A percentile compares a stretch with the other conserved stretches of the same genome.
These are phyloP conservation scores for Globisporangium apiculatum DNA, from an alignment of 352 stramenopile genomes.

Conservation along the genomic window DNA sequence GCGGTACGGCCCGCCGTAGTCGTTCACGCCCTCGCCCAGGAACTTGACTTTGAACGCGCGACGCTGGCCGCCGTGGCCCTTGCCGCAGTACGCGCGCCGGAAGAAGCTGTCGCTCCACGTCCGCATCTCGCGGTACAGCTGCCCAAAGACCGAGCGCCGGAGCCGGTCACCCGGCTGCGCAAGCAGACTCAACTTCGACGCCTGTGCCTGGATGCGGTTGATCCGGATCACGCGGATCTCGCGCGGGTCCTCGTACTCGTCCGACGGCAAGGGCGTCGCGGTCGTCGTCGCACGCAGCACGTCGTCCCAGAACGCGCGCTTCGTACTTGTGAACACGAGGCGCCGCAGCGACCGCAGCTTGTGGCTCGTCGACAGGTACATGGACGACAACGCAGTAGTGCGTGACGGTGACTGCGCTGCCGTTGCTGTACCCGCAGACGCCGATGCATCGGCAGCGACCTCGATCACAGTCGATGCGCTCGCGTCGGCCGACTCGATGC, in stretches of 20 bases:
- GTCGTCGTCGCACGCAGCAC: constrained; percentile 94
- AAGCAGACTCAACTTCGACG: constrained; percentile 81
- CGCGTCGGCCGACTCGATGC: constrained; percentile 53
- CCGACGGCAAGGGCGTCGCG: constrained; percentile 93
- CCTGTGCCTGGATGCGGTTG: constrained; percentile 93
- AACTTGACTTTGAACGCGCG: constrained; percentile 99
- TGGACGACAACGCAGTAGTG: neutral
- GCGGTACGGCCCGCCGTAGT: constrained; percentile 98
- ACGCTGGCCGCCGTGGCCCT: constrained; percentile 96
- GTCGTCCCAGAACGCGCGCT: constrained; percentile 91
- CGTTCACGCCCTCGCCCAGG: constrained; percentile 97
- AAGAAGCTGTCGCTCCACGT: constrained; percentile 93
- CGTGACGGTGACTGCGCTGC: neutral
- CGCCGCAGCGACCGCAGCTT: constrained; percentile 70
- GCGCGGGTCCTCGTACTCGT: constrained; percentile 98
- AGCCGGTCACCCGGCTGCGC: constrained; percentile 85
- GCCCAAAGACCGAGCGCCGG: constrained; percentile 94
- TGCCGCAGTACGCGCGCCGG: constrained; percentile 94
- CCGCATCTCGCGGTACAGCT: constrained; percentile 95
- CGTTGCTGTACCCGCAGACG: constrained; percentile 1
- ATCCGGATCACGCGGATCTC: constrained; percentile 97
- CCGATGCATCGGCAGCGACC: constrained; percentile 17
- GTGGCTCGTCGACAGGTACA: constrained; percentile 55
- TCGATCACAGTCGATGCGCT: constrained; percentile 36
- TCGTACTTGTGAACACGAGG: constrained; percentile 89